A percentile compares a stretch with the other conserved stretches of the same genome.
These are phyloP conservation scores for Fremontodendron californicum DNA, from an alignment of 345 rosid species.

Conservation along the genomic window DNA sequence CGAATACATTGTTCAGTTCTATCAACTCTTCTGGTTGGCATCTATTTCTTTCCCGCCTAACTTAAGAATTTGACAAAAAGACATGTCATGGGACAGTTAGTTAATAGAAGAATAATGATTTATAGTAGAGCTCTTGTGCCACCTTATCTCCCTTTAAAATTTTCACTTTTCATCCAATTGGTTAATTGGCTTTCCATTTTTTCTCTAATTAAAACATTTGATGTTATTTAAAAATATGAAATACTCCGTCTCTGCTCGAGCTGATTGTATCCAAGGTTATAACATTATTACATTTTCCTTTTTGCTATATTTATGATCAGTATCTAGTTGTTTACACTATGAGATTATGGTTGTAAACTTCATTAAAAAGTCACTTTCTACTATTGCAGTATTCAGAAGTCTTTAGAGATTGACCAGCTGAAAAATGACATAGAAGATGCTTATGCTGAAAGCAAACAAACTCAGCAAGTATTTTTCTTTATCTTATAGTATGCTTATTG, in stretches of 20 bases:
- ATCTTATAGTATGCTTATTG: background rate
- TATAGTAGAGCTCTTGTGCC: background rate
- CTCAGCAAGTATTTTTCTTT: conserved; percentile 44
- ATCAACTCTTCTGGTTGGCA: background rate
- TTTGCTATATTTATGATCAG: background rate
- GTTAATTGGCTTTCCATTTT: background rate
- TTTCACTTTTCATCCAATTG: background rate
- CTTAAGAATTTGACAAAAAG: background rate
- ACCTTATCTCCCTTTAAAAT: background rate
- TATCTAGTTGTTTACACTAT: background rate
- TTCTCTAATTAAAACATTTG: background rate
- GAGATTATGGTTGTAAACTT: background rate
- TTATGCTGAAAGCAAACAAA: conserved; percentile 32
- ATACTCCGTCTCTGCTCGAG: background rate
- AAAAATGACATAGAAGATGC: conserved; percentile 36
- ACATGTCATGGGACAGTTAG: background rate
- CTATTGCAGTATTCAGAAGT: conserved; percentile 46
- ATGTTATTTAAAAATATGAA: background rate
- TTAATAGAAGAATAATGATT: background rate
- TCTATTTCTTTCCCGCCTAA: background rate
- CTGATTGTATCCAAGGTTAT: background rate
- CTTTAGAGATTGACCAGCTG: conserved; percentile 52
- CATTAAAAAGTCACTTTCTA: background rate
- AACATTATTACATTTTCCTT: background rate
- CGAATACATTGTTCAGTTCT: background rate